These are phyloP conservation scores for Apodospora peruviana DNA, from an alignment of 495 filamentous ascomycete genomes.

Conservation along the genomic window DNA sequence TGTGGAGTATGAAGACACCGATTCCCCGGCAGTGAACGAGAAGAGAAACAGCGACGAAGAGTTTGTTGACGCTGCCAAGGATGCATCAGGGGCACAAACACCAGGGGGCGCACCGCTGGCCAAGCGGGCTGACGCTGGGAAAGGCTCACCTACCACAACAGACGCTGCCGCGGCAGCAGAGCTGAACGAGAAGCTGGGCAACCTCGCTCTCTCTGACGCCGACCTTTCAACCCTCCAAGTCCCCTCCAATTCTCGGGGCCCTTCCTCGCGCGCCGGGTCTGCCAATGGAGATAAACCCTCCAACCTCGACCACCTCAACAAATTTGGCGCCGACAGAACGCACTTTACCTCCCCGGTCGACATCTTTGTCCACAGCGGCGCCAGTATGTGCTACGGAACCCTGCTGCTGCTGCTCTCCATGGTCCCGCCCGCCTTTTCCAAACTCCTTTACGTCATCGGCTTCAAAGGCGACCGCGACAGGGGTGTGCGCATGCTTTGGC, in stretches of 20 bases:
- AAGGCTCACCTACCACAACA: neutral
- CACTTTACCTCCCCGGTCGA: conserved; percentile 68
- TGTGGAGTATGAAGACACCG: conserved; percentile 14
- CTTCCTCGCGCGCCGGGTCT: no score
- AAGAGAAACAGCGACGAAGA: conserved; percentile 21
- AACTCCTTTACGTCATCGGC: conserved; percentile 80
- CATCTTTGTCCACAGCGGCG: conserved; percentile 80
- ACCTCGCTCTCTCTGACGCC: conserved; percentile 4
- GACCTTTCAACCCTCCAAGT: no score
- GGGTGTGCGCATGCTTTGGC: conserved; percentile 85
- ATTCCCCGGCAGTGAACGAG: conserved; percentile 2
- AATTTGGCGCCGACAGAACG: conserved; percentile 29
- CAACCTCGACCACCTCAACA: conserved; percentile 14
- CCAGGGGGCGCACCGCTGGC: conserved; percentile 18
- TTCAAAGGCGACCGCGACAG: conserved; percentile 86
- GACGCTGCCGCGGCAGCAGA: neutral
- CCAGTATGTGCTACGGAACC: conserved; percentile 83
- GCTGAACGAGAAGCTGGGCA: conserved; percentile 17
- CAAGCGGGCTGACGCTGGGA: conserved; percentile 8
- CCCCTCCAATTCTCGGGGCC: no score
- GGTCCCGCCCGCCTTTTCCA: conserved; percentile 83
- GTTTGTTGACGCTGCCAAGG: conserved; percentile 26
- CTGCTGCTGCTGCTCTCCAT: conserved; percentile 81
- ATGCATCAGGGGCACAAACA: conserved; percentile 23
- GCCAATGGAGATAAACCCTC: neutral